Conservation (phyloP, 2,329 filamentous ascomycete species). For the Hymenoscyphus repandus region DNA sequence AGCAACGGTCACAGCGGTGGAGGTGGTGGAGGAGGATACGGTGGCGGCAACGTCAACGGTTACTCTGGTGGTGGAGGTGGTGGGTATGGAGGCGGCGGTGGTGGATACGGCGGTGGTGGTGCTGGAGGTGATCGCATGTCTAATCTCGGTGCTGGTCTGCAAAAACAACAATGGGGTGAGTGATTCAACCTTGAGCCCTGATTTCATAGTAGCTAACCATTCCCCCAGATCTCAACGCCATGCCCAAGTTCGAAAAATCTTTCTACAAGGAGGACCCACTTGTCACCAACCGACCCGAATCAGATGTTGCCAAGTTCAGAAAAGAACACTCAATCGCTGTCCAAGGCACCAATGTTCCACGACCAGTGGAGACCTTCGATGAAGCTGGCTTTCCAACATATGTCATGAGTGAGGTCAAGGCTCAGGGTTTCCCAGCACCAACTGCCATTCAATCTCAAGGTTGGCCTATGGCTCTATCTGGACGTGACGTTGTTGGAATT, state of each 20-base stretch:
- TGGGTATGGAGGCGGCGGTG: constrained; percentile 29
- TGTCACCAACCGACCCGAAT: constrained; percentile 66
- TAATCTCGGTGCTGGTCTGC: constrained; percentile 79
- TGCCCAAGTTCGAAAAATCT: constrained; percentile 98
- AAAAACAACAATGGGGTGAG: constrained; percentile 85
- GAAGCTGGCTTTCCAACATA: constrained; percentile 96
- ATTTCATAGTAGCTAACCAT: constrained; percentile 13
- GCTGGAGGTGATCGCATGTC: constrained; percentile 91
- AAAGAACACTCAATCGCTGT: constrained; percentile 80
- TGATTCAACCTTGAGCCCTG: constrained; percentile 5
- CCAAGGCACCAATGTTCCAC: constrained; percentile 74
- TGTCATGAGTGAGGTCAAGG: constrained; percentile 98
- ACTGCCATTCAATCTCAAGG: constrained; percentile 97
- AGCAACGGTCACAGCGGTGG: constrained; percentile 44
- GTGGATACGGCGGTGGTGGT: constrained; percentile 41
- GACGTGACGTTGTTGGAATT: constrained; percentile 97
- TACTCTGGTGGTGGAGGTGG: constrained; percentile 31
- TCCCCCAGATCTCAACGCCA: constrained; percentile 59
- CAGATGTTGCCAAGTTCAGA: constrained; percentile 85
- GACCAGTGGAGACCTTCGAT: constrained; percentile 94
- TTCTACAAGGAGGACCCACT: constrained; percentile 96
- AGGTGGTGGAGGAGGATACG: constrained; percentile 35
- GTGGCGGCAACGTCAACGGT: constrained; percentile 33
- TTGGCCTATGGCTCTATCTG: constrained; percentile 98
- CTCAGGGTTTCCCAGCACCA: constrained; percentile 87